Evolutionary conservation across 2,329 filamentous ascomycete species (phyloP), one percentile per base, ranked within the genome.

Genomic region (Sclerotinia sclerotiorum): DNA sequence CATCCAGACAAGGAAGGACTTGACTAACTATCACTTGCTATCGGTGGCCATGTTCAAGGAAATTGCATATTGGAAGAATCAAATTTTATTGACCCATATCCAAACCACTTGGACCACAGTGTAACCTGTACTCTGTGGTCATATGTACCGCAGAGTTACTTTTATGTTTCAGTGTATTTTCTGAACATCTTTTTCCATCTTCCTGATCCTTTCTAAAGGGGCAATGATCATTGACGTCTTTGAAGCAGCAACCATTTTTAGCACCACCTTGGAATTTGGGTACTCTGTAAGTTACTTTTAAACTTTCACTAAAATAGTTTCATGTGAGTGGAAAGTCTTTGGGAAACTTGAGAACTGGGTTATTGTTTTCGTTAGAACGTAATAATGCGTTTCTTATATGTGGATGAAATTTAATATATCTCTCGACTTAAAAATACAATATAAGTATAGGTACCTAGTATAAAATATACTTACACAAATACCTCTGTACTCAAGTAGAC

Each of bases 71-170:
- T 65, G 51, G n/a, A 21, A 58, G 48, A 2, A 48, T 65, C 39
- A 58, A 65, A 65, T 58, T 57, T 58, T 10, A 39, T 57, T 35
- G 63, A 65, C 52, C 52, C 63, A 58, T 48, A 24, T 58, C 29
- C n/a, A 27, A 21, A 13, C 10, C 63, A 48, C 63, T 57, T 57
- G 52, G 63, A 35, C 29, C 63, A 13, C 21, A 27, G 2, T 11
- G 52, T 17, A 58, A 48, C n/a, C 63, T 46, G 24, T 35, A 44
- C 63, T 8, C 27, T 65, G 6, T 21, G 6, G n/a, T 62, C 32
- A 21, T 57, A 49, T 24, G 24, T 58, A 32, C 24, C 48, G 51
- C n/a, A 57, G 19, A 29, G 19, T 35, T 17, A 49, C 39, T 55
- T 48, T 15, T 55, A 64, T 64, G 61, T 64, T 64, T 64, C 61